A percentile compares a stretch with the other conserved stretches of the same genome.
phyloP scores from a whole-genome alignment of 495 filamentous ascomycete species.

The Aspergillus egyptiacus region DNA sequence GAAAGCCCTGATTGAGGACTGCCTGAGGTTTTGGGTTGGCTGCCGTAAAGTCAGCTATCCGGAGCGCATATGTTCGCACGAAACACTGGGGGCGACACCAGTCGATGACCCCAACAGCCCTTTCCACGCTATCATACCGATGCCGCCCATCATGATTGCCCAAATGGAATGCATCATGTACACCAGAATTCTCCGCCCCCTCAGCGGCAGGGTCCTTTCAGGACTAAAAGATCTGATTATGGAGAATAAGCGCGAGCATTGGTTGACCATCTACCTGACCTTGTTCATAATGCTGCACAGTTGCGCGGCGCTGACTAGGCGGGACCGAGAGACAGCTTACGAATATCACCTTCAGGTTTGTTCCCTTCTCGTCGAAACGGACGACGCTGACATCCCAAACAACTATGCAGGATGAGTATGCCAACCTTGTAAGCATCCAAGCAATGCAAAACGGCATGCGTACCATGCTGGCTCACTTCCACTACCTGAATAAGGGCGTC shows the following conservation, averaged over 20 bases:
- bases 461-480: constrained; percentile 11
- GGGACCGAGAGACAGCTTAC: constrained; percentile 11
- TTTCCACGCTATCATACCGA: constrained; percentile 7
- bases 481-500: constrained; percentile 14
- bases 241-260: constrained; percentile 15
- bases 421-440: constrained; percentile 7
- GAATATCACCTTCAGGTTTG: constrained; percentile 10
- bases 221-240: constrained; percentile 9
- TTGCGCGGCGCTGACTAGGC: constrained; percentile 10
- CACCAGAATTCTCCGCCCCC: constrained; percentile 9
- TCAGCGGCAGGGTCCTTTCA: constrained; percentile 5
- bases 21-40: constrained; percentile 11
- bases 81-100: not conserved
- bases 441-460: constrained; percentile 11
- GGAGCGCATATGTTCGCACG: constrained; percentile 4
- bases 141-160: constrained; percentile 11
- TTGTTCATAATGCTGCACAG: constrained; percentile 11
- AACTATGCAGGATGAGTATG: constrained; percentile 5
- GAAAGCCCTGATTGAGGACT: constrained; percentile 6
- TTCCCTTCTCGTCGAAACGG: not conserved
- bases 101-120: constrained; percentile 9
- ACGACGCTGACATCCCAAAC: constrained; percentile 1
- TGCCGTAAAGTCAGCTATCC: constrained; percentile 12
- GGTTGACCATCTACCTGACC: constrained; percentile 13
- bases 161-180: constrained; percentile 17